These are phyloP conservation scores for Ochetophila trinervis DNA, from an alignment of 306 rosid genomes.

Conservation along the genomic window DNA sequence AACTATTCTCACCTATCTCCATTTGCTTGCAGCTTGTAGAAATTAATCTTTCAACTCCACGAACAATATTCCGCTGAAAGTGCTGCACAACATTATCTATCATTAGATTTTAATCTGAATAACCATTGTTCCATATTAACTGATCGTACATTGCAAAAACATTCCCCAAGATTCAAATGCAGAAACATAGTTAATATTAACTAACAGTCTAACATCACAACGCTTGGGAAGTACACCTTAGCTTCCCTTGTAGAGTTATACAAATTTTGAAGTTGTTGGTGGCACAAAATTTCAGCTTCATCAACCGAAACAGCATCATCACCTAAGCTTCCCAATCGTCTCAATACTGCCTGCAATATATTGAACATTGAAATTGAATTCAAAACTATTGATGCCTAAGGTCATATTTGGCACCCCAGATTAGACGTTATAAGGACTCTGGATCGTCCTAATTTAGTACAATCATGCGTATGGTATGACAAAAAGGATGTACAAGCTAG, in stretches of 20 bases:
- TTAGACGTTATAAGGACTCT: too few species aligned
- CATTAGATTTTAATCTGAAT: slow-evolving; percentile 19
- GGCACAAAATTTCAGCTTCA: slow-evolving; percentile 71
- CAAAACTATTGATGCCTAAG: too few species aligned
- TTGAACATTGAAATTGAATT: slow-evolving; percentile 17
- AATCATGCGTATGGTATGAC: too few species aligned
- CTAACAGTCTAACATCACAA: neutral
- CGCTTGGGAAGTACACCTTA: slow-evolving; percentile 46
- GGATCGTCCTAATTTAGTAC: too few species aligned
- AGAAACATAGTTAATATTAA: neutral
- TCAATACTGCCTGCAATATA: slow-evolving; percentile 68
- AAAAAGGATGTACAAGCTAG: too few species aligned
- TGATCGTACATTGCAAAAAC: slow-evolving; percentile 1
- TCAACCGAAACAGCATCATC: slow-evolving; percentile 58
- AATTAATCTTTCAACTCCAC: slow-evolving; percentile 65
- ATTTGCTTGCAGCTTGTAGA: slow-evolving; percentile 77
- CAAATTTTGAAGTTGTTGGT: slow-evolving; percentile 67
- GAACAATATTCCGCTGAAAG: slow-evolving; percentile 82
- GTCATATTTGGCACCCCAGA: too few species aligned
- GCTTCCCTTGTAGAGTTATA: slow-evolving; percentile 74
- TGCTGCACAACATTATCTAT: slow-evolving; percentile 43
- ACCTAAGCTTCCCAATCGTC: slow-evolving; percentile 72
- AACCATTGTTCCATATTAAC: slow-evolving; percentile 6
- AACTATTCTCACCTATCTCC: slow-evolving; percentile 61
- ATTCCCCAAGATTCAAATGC: neutral